A percentile compares a stretch with the other conserved stretches of the same genome.
These are phyloP conservation scores for Dioscorea zingiberensis DNA, from an alignment of 106 monocot species.

Conservation along the genomic window DNA sequence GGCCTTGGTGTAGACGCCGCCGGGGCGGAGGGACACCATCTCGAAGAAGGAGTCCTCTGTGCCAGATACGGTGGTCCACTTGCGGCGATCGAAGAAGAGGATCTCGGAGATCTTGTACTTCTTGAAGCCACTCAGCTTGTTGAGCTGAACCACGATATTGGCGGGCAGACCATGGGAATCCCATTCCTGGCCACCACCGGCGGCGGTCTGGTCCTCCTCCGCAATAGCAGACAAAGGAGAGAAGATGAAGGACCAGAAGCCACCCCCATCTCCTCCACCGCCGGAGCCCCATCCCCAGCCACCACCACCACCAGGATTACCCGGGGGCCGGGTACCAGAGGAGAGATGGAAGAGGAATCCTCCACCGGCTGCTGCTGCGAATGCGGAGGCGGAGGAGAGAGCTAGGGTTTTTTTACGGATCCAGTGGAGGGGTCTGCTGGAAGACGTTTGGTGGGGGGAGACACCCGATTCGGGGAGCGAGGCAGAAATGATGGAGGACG, in stretches of 20 bases:
- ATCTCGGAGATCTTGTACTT: conserved; percentile 89
- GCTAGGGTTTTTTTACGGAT: conserved; percentile 13
- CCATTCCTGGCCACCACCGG: conserved; percentile 40
- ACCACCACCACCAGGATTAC: conserved; percentile 26
- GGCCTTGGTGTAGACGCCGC: conserved; percentile 80
- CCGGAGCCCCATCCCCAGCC: conserved; percentile 42
- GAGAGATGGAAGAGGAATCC: conserved; percentile 25
- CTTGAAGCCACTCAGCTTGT: conserved; percentile 85
- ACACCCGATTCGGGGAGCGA: background rate
- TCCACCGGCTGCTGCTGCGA: conserved; percentile 19
- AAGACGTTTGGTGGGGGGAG: background rate
- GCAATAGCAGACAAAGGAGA: conserved; percentile 37
- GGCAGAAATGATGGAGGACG: background rate
- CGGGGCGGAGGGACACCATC: conserved; percentile 88
- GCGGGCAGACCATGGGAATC: conserved; percentile 87
- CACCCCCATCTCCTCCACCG: conserved; percentile 36
- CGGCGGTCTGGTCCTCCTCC: conserved; percentile 26
- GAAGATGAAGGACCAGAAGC: conserved; percentile 73
- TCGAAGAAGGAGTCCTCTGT: conserved; percentile 94
- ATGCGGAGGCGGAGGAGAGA: conserved; percentile 21
- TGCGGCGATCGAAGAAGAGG: conserved; percentile 71
- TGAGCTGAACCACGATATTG: conserved; percentile 59
- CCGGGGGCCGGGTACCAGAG: conserved; percentile 10
- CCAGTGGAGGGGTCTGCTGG: background rate
- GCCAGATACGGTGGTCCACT: conserved; percentile 25